phyloP scores from a whole-genome alignment of 1,284 basidiomycete genomes.

The Rhizoctonia solani region DNA sequence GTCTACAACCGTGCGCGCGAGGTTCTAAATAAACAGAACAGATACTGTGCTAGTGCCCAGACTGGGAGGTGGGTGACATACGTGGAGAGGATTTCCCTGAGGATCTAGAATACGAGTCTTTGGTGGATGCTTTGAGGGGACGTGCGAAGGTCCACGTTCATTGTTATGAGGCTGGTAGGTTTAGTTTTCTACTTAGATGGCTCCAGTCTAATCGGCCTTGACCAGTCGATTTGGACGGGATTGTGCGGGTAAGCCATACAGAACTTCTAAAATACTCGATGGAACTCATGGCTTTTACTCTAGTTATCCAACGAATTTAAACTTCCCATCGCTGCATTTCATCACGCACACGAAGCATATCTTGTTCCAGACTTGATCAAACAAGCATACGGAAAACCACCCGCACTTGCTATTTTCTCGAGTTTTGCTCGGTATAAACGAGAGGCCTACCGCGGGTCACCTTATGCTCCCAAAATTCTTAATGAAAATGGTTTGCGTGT shows the following conservation, averaged over 20 bases:
- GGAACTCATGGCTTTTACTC: conserved; percentile 38
- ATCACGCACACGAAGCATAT: conserved; percentile 87
- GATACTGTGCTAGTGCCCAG: conserved; percentile 63
- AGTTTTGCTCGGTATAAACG: conserved; percentile 76
- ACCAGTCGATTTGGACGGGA: conserved; percentile 71
- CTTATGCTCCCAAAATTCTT: conserved; percentile 82
- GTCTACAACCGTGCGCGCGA: conserved; percentile 73
- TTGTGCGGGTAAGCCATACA: conserved; percentile 60
- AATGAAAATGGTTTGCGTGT: conserved; percentile 74
- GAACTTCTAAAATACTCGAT: not conserved
- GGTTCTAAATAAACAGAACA: conserved; percentile 75
- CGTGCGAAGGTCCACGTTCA: conserved; percentile 79
- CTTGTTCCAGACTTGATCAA: conserved; percentile 81
- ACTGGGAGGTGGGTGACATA: conserved; percentile 63
- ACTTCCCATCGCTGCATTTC: conserved; percentile 80
- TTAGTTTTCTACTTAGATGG: not conserved
- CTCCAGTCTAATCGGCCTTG: not conserved
- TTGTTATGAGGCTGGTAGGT: conserved; percentile 65
- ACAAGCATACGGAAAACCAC: conserved; percentile 65
- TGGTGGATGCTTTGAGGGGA: conserved; percentile 85
- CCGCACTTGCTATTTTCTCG: conserved; percentile 77
- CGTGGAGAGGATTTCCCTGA: conserved; percentile 67
- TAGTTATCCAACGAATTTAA: conserved; percentile 82
- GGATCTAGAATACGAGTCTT: conserved; percentile 78
- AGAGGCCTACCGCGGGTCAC: conserved; percentile 82